Percentiles rank a stretch among this genome's conserved stretches.
Conservation (phyloP, 1,284 basidiomycete genomes). For the Ceratobasidium theobromae region DNA sequence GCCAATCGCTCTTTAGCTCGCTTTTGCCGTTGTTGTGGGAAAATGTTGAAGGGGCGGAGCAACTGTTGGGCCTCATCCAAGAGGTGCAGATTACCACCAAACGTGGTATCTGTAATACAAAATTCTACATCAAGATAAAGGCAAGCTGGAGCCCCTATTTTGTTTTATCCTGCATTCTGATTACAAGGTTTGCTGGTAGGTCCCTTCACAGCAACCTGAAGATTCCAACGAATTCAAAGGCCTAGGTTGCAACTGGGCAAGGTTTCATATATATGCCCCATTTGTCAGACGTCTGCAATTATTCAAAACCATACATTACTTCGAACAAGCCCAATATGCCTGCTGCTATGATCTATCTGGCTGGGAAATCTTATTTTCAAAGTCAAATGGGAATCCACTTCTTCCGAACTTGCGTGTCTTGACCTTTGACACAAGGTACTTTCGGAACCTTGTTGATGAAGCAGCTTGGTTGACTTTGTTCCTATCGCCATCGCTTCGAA, state of each 20-base stretch:
- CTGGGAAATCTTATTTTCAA: background rate
- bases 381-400: background rate
- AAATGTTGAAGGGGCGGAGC: background rate
- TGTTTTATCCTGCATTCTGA: background rate
- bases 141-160: background rate
- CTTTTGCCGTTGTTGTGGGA: slow-evolving; percentile 3
- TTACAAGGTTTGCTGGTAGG: background rate
- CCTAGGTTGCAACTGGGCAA: background rate
- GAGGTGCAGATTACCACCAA: too few species aligned
- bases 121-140: too few species aligned
- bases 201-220: background rate
- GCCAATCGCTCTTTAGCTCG: background rate
- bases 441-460: background rate
- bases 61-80: background rate
- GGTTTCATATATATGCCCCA: slow-evolving; percentile 1
- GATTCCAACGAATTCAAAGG: background rate
- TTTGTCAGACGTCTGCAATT: background rate
- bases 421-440: background rate
- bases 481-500: background rate
- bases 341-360: background rate
- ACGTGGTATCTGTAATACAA: too few species aligned
- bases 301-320: background rate
- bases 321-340: background rate
- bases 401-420: slow-evolving; percentile 3
- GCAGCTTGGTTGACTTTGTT: background rate